These are phyloP conservation scores for Ophiorrhiza pumila DNA, from an alignment of 257 asterid species.

Conservation along the genomic window DNA sequence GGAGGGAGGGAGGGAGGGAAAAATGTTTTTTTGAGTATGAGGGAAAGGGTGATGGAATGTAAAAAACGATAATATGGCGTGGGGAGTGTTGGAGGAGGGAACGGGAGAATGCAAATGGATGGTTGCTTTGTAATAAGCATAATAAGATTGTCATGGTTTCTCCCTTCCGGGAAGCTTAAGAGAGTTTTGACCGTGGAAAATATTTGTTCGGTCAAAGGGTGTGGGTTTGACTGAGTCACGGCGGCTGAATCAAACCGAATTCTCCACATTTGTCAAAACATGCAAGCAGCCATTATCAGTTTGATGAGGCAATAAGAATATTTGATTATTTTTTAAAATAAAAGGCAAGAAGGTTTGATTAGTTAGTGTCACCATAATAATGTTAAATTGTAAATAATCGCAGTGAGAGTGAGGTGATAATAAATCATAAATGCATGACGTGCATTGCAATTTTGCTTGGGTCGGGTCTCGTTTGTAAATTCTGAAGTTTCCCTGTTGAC, in stretches of 20 bases:
- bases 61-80: neutral
- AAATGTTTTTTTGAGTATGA: neutral
- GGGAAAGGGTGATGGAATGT: neutral
- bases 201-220: constrained; percentile 30
- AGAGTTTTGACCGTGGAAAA: constrained; percentile 37
- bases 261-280: neutral
- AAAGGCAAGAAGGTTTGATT: neutral
- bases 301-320: too few species aligned
- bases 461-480: too few species aligned
- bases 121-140: neutral
- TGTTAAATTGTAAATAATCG: too few species aligned
- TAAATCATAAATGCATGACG: too few species aligned
- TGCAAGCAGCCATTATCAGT: too few species aligned
- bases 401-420: too few species aligned
- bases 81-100: neutral
- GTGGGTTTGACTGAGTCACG: constrained; percentile 65
- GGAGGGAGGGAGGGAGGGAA: neutral
- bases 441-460: too few species aligned
- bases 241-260: constrained; percentile 52
- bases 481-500: neutral
- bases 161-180: constrained; percentile 28
- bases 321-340: neutral
- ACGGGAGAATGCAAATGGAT: neutral
- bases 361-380: too few species aligned
- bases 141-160: constrained; percentile 1